phyloP scores from a whole-genome alignment of 441 rosid genomes.

The Lepidium campestre region DNA sequence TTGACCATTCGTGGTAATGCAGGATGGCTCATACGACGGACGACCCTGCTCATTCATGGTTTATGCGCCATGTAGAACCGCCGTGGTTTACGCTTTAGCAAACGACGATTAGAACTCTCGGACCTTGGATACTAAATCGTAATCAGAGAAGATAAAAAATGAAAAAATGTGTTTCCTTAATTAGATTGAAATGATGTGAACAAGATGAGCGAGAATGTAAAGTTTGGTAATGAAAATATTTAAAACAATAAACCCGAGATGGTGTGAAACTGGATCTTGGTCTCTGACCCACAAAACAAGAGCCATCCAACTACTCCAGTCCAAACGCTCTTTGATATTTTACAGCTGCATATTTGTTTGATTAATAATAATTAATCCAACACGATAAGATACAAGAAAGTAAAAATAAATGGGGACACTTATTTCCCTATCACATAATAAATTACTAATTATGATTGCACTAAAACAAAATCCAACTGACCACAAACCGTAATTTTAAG shows the following conservation, averaged over 20 bases:
- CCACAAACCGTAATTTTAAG: no score
- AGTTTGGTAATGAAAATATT: constrained; percentile 10
- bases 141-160: neutral
- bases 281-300: no score
- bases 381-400: no score
- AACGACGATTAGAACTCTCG: constrained; percentile 30
- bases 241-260: neutral
- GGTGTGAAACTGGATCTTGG: no score
- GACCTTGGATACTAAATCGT: constrained; percentile 1
- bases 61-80: constrained; percentile 83
- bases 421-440: no score
- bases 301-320: no score
- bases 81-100: constrained; percentile 74
- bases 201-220: constrained; percentile 5
- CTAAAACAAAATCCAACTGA: no score
- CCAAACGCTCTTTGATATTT: no score
- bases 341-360: no score
- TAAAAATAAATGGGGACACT: no score
- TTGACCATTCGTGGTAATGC: constrained; percentile 27
- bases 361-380: no score
- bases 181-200: neutral
- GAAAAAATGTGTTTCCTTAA: neutral
- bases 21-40: constrained; percentile 75
- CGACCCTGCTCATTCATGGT: constrained; percentile 77
- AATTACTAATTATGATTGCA: no score